Evolutionary conservation across 1,139 yeast species (phyloP), one percentile per base, ranked within the genome.

Genomic region (Kodamaea sp.): DNA sequence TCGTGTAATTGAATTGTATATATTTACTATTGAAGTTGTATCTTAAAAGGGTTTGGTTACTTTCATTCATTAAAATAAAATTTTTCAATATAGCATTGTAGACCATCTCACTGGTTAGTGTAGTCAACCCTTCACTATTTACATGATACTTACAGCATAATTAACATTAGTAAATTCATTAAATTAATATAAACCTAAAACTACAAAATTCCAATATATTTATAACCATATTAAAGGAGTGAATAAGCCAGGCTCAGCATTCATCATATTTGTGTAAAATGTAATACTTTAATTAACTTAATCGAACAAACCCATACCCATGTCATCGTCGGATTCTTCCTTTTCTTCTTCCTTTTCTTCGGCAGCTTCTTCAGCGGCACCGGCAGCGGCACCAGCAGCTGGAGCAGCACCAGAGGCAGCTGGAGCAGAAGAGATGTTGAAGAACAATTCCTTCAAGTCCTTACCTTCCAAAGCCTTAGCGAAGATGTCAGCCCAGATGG

Each of bases 401-500:
- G 52, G 61, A 45, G 63, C 65, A 48, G 67, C 51, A 48, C 62
- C 58, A 48, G 69, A 61, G 53, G 73, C 61, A 53, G 73, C 71
- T 48, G 69, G 71, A 54, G 69, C 57, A 51, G 75, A 65, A 47
- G 87, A 81, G 73, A 87, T 78, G 67, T 87, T 83, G 73, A 81
- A 79, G 67, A 87, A 78, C 68, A 88, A 78, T 64, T 86, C 90
- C 82, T 90, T 90, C 70, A 92, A 76, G 81, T 90, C 81, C 79
- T 87, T 86, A 70, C 97, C 97, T 73, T 84, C 95, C 65, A 92
- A 81, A 67, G 97, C 97, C 79, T 87, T 85, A 64, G 97, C 94
- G 78, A 77, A 92, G 63, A 86, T 81, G 63, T 87, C 89, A 65
- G 96, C 87, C 97, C 97, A 90, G 77, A 87, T 79, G 74, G 73